phyloP scores from a whole-genome alignment of 352 stramenopile genomes.

The Globisporangium cystogenes region DNA sequence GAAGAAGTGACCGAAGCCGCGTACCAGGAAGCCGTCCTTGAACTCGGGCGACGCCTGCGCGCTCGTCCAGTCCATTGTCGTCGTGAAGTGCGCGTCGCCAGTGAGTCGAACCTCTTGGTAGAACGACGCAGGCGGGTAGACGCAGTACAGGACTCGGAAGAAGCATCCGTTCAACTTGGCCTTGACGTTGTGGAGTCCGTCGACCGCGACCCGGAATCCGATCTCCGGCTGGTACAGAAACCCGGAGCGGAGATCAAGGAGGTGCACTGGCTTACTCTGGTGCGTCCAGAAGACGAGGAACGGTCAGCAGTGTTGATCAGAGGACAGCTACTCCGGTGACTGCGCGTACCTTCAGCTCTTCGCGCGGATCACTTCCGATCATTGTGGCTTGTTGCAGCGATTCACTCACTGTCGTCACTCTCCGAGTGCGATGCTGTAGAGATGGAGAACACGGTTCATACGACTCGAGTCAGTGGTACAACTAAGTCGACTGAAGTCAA shows the following conservation, averaged over 20 bases:
- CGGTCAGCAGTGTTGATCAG: neutral
- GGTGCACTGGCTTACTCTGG: conserved; percentile 36
- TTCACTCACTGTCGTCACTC: conserved; percentile 16
- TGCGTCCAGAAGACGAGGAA: neutral
- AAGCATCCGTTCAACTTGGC: conserved; percentile 28
- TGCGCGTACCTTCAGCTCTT: conserved; percentile 23
- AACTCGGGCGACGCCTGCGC: conserved; percentile 50
- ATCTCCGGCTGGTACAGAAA: conserved; percentile 53
- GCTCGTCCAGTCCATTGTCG: conserved; percentile 55
- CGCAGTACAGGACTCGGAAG: conserved; percentile 53
- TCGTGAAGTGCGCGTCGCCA: conserved; percentile 51
- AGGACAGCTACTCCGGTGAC: neutral
- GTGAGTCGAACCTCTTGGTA: conserved; percentile 55
- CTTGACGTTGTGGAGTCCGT: conserved; percentile 64
- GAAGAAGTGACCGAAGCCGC: neutral
- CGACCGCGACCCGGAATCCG: conserved; percentile 61
- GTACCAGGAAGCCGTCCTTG: conserved; percentile 48
- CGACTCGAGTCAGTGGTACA: neutral
- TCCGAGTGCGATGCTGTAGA: conserved; percentile 17
- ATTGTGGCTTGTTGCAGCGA: conserved; percentile 20
- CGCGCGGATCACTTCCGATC: conserved; percentile 9
- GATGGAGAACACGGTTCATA: neutral
- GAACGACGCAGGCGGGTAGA: conserved; percentile 48
- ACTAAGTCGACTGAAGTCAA: neutral
- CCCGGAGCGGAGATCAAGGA: conserved; percentile 34